Percentiles rank a stretch among this genome's conserved stretches.
phyloP scores from a whole-genome alignment of 2,329 filamentous ascomycete genomes.

The Colletotrichum lupini region DNA sequence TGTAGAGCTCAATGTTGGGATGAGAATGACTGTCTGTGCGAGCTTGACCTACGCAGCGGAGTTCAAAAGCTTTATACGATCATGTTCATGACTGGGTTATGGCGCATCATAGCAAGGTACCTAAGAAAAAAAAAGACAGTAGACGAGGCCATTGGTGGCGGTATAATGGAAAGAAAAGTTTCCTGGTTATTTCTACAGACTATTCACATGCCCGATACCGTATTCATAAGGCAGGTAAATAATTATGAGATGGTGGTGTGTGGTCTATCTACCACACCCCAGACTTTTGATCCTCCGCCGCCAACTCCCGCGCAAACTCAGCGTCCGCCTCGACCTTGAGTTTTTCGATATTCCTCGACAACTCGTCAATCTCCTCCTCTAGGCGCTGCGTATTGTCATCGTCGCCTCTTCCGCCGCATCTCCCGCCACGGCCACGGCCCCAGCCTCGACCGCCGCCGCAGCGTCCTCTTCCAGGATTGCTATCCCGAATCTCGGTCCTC shows the following conservation, averaged over 20 bases:
- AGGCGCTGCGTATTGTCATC: constrained; percentile 38
- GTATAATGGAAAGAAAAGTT: constrained; percentile 6
- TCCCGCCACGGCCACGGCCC: constrained; percentile 34
- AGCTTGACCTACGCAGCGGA: not conserved
- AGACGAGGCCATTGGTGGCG: constrained; percentile 8
- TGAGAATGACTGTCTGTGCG: not conserved
- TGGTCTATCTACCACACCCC: constrained; percentile 8
- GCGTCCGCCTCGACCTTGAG: constrained; percentile 59
- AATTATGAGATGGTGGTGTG: not conserved
- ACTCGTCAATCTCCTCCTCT: constrained; percentile 50
- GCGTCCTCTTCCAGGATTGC: constrained; percentile 19
- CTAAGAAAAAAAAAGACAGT: not conserved
- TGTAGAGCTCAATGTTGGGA: not conserved
- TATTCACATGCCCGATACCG: not conserved
- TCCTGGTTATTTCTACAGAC: not conserved
- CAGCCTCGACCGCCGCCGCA: constrained; percentile 13
- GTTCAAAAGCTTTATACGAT: constrained; percentile 6
- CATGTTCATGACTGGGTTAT: constrained; percentile 15
- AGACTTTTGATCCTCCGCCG: constrained; percentile 38
- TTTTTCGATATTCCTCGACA: constrained; percentile 51
- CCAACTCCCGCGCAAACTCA: constrained; percentile 57
- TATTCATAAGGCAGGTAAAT: not conserved
- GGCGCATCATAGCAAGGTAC: constrained; percentile 21
- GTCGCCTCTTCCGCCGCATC: not conserved
- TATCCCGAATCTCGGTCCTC: not conserved